Evolutionary conservation across 2,329 filamentous ascomycete genomes (phyloP).

Genomic region (Colletotrichum navitas): DNA sequence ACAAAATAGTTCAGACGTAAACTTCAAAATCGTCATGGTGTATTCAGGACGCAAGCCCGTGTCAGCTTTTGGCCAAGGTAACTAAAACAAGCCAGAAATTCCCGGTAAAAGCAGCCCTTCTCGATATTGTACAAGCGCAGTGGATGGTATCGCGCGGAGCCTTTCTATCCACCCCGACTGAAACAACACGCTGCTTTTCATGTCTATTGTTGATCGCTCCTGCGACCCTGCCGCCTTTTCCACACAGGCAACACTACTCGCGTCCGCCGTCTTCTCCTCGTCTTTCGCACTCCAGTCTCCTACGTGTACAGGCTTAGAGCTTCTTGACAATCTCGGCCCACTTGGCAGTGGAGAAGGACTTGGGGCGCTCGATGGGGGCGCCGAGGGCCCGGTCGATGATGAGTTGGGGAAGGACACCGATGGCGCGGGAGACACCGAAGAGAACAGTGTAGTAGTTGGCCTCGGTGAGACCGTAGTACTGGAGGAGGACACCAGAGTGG

Average conservation of each 20-base stretch:
- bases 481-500: constrained; percentile 98
- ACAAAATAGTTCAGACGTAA: background rate
- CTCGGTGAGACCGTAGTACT: constrained; percentile 99
- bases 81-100: constrained; percentile 43
- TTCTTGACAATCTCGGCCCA: constrained; percentile 95
- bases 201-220: constrained; percentile 39
- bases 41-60: constrained; percentile 38
- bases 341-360: constrained; percentile 98
- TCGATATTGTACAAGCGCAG: constrained; percentile 44
- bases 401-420: constrained; percentile 98
- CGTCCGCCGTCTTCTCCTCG: constrained; percentile 15
- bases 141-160: constrained; percentile 43
- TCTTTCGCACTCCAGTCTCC: constrained; percentile 13
- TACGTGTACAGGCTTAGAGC: constrained; percentile 71
- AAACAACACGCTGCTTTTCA: constrained; percentile 43
- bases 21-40: constrained; percentile 39
- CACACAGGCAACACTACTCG: constrained; percentile 25
- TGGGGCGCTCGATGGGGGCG: constrained; percentile 97
- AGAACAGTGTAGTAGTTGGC: constrained; percentile 99
- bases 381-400: constrained; percentile 99
- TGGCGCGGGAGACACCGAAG: constrained; percentile 97
- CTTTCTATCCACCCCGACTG: constrained; percentile 43
- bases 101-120: constrained; percentile 42
- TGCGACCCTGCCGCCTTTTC: constrained; percentile 38
- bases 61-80: constrained; percentile 35